Evolutionary conservation across 225 moss, liverwort and hornwort species (phyloP).

Genomic region (Pseudoscleropodium purum): DNA sequence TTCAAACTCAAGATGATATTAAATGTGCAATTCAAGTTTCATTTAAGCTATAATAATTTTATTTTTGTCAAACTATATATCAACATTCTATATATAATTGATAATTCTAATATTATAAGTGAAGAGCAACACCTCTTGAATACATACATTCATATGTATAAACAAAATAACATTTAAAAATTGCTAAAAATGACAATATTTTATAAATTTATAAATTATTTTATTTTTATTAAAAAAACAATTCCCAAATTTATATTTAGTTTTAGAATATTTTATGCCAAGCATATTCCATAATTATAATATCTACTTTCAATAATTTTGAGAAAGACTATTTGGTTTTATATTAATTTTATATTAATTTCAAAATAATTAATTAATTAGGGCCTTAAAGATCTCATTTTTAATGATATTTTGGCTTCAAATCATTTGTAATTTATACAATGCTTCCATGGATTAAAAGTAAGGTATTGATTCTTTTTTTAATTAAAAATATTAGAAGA

Average conservation of each 20-base stretch:
- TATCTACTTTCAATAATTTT: background rate
- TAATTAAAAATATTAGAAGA: too few species aligned
- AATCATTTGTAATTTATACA: background rate
- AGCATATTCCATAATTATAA: background rate
- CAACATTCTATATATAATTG: background rate
- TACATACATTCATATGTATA: background rate
- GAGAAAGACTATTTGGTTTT: background rate
- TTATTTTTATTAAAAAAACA: too few species aligned
- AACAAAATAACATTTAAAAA: background rate
- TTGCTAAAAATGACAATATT: background rate
- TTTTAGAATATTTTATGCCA: background rate
- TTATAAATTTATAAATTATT: too few species aligned
- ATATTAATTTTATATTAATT: too few species aligned
- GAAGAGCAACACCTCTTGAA: background rate
- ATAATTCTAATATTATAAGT: background rate
- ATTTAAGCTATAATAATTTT: background rate
- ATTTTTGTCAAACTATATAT: background rate
- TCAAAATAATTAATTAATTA: too few species aligned
- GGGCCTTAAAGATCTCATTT: background rate
- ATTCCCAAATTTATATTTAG: too few species aligned
- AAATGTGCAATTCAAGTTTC: background rate
- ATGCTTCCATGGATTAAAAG: accelerated
- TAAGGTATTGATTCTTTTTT: background rate
- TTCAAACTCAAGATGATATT: background rate
- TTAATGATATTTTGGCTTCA: background rate